Percentiles rank a stretch among this genome's conserved stretches.
These are phyloP conservation scores for Trichaptum fuscoviolaceum DNA, from an alignment of 768 basidiomycete genomes.

Conservation along the genomic window DNA sequence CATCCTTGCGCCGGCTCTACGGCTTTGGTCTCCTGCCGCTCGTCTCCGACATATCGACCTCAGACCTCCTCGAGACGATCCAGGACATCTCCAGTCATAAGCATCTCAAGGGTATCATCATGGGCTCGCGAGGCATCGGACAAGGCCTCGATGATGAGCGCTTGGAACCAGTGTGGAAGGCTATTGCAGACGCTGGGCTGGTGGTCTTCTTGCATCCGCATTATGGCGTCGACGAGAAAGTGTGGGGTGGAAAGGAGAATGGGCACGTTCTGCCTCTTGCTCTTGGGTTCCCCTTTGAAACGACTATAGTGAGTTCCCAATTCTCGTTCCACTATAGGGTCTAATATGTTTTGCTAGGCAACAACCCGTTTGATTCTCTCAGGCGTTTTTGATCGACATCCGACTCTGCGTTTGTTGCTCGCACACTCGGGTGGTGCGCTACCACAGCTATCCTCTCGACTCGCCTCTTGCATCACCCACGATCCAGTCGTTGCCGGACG, in stretches of 20 bases:
- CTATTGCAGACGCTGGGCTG: slow-evolving; percentile 60
- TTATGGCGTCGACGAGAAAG: slow-evolving; percentile 70
- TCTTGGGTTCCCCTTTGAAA: slow-evolving; percentile 87
- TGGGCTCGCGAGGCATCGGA: slow-evolving; percentile 77
- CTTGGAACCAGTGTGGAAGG: slow-evolving; percentile 80
- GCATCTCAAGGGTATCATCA: slow-evolving; percentile 72
- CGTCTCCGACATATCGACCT: slow-evolving; percentile 55
- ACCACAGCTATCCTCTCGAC: slow-evolving; percentile 75
- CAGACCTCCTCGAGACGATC: slow-evolving; percentile 57
- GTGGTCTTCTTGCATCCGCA: slow-evolving; percentile 85
- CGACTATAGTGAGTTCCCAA: slow-evolving; percentile 60
- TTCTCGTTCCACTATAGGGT: background rate
- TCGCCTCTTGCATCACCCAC: slow-evolving; percentile 81
- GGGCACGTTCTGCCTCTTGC: slow-evolving; percentile 87
- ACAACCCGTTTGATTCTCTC: slow-evolving; percentile 76
- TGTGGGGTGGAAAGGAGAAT: slow-evolving; percentile 73
- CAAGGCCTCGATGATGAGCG: slow-evolving; percentile 74
- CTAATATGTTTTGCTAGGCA: slow-evolving; percentile 33
- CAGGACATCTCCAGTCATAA: slow-evolving; percentile 58
- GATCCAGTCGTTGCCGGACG: slow-evolving; percentile 75
- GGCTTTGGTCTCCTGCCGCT: slow-evolving; percentile 84
- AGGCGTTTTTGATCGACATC: slow-evolving; percentile 77
- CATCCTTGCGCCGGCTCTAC: slow-evolving; percentile 58
- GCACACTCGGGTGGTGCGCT: slow-evolving; percentile 87
- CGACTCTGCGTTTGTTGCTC: slow-evolving; percentile 67